A percentile compares a stretch with the other conserved stretches of the same genome.
Conservation (phyloP, 768 basidiomycete species). For the Mycena floridula region DNA sequence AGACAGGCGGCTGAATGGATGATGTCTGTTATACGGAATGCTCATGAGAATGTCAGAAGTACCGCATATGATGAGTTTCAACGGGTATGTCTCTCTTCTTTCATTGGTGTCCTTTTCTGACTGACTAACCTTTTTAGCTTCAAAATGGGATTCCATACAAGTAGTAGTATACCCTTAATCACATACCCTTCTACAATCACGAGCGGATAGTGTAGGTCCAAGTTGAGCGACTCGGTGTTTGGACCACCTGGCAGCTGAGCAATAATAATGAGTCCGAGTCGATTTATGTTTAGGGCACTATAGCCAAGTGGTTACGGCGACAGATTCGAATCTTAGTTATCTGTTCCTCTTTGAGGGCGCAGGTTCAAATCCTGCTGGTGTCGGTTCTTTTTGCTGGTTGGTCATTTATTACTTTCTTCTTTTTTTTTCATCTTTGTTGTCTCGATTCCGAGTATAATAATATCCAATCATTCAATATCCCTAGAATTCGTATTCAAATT, state of each 20-base stretch:
- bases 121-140: conserved; percentile 4
- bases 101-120: conserved; percentile 2
- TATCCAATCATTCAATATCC: too few relatives aligned
- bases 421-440: conserved; percentile 4
- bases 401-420: too few relatives aligned
- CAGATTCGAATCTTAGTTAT: conserved; percentile 47
- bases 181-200: not conserved
- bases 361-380: conserved; percentile 33
- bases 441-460: too few relatives aligned
- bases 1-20: conserved; percentile 92
- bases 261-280: not conserved
- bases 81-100: conserved; percentile 42
- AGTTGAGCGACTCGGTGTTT: not conserved
- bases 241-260: not conserved
- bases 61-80: conserved; percentile 97
- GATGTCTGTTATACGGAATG: conserved; percentile 83
- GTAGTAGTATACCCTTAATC: conserved; percentile 11
- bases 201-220: not conserved
- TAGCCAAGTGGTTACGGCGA: conserved; percentile 79
- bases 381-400: conserved; percentile 13
- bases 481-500: conserved; percentile 1
- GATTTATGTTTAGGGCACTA: conserved; percentile 22
- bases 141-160: conserved; percentile 35
- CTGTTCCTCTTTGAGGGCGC: conserved; percentile 26
- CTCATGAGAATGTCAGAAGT: conserved; percentile 91